Conservation (phyloP, 352 stramenopile genomes). For the Peronospora belbahrii region DNA sequence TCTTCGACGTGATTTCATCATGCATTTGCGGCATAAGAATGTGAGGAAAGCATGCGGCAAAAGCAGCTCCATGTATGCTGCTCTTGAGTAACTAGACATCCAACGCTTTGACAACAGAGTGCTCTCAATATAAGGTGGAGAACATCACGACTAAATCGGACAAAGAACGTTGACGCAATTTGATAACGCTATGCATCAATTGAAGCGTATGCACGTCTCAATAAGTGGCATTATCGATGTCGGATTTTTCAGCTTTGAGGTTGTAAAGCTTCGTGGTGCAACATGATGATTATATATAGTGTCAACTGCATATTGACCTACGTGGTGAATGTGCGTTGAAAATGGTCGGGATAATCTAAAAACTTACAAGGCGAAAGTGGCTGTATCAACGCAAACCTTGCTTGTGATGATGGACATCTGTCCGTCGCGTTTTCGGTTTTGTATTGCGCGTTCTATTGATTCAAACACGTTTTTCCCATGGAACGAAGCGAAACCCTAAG, state of each 20-base stretch:
- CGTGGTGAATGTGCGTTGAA: slow-evolving; percentile 83
- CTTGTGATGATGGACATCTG: slow-evolving; percentile 76
- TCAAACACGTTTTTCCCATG: slow-evolving; percentile 23
- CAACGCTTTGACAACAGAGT: slow-evolving; percentile 57
- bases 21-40: slow-evolving; percentile 47
- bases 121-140: slow-evolving; percentile 64
- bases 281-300: slow-evolving; percentile 49
- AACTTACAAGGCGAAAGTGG: slow-evolving; percentile 83
- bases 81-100: slow-evolving; percentile 62
- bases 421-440: slow-evolving; percentile 82
- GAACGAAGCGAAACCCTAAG: too few relatives aligned
- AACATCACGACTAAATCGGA: slow-evolving; percentile 50
- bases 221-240: slow-evolving; percentile 55
- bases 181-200: slow-evolving; percentile 71
- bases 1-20: slow-evolving; percentile 79
- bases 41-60: slow-evolving; percentile 42
- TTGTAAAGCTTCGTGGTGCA: slow-evolving; percentile 61
- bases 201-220: slow-evolving; percentile 81
- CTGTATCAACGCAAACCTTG: slow-evolving; percentile 81
- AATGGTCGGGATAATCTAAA: slow-evolving; percentile 70
- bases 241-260: slow-evolving; percentile 68
- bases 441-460: slow-evolving; percentile 53
- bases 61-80: slow-evolving; percentile 48
- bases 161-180: slow-evolving; percentile 66
- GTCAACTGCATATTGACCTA: slow-evolving; percentile 62